Evolutionary conservation across 371 early-diverging fungal species (phyloP).

Genomic region (Rhizopus microsporus): DNA sequence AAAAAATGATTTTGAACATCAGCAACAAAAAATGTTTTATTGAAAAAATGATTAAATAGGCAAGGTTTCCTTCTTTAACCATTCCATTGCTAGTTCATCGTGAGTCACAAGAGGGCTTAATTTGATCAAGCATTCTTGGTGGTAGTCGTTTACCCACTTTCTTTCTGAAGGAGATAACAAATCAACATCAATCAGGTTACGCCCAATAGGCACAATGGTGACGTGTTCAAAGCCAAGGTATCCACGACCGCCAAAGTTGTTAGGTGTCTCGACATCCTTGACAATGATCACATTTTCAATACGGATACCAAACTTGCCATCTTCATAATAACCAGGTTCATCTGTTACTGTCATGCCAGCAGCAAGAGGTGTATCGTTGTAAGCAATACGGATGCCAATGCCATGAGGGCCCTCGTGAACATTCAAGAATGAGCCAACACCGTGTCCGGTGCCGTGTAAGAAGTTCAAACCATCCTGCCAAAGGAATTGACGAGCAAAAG

Average conservation of each 20-base stretch:
- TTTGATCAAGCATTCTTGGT: conserved; percentile 71
- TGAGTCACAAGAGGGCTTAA: conserved; percentile 74
- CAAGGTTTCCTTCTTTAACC: conserved; percentile 77
- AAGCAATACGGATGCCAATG: conserved; percentile 78
- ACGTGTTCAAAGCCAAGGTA: conserved; percentile 91
- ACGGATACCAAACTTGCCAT: conserved; percentile 97
- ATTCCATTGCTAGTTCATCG: conserved; percentile 65
- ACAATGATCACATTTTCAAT: conserved; percentile 93
- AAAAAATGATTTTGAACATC: not conserved
- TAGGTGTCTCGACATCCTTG: conserved; percentile 63
- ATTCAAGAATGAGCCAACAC: conserved; percentile 97
- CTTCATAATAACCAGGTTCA: conserved; percentile 98
- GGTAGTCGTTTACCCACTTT: conserved; percentile 88
- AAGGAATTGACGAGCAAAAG: conserved; percentile 84
- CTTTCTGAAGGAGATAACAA: conserved; percentile 74
- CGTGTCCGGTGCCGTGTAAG: conserved; percentile 99
- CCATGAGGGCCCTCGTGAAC: conserved; percentile 99
- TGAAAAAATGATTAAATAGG: conserved; percentile 35
- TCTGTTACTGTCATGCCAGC: conserved; percentile 93
- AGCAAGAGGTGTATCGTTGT: conserved; percentile 72
- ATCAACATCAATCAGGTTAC: conserved; percentile 70
- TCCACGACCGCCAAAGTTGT: conserved; percentile 81
- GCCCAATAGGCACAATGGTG: conserved; percentile 82
- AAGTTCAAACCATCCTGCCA: conserved; percentile 96
- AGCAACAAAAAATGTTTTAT: too few species aligned